These are phyloP conservation scores for Kurtzmaniella natalensis DNA, from an alignment of 1,139 yeast genomes.

Conservation along the genomic window DNA sequence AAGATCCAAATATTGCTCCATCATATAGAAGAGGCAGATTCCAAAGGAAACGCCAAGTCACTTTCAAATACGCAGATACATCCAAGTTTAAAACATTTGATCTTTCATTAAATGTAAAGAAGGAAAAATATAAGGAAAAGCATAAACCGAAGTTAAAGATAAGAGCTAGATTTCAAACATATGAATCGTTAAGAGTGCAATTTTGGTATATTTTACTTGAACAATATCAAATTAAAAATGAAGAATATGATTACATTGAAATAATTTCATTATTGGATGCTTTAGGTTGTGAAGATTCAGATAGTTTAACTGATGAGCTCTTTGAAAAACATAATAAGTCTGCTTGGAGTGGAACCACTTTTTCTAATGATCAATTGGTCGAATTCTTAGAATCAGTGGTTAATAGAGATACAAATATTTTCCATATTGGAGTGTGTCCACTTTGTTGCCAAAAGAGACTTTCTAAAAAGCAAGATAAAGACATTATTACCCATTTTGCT, in stretches of 20 bases:
- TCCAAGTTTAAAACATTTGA: constrained; percentile 42
- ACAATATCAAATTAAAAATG: constrained; percentile 41
- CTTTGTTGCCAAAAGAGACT: constrained; percentile 64
- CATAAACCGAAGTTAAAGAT: constrained; percentile 55
- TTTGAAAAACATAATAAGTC: constrained; percentile 41
- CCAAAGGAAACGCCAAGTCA: constrained; percentile 23
- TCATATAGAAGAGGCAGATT: constrained; percentile 25
- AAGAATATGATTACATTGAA: constrained; percentile 49
- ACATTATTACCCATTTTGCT: constrained; percentile 81
- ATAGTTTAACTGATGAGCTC: constrained; percentile 40
- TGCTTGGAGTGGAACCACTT: constrained; percentile 52
- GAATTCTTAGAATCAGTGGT: constrained; percentile 46
- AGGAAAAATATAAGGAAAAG: constrained; percentile 28
- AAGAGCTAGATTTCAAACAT: constrained; percentile 65
- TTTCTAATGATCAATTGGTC: constrained; percentile 54
- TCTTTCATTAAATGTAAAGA: constrained; percentile 31
- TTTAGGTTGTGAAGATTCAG: constrained; percentile 55
- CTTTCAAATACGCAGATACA: constrained; percentile 32
- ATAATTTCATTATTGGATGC: constrained; percentile 56
- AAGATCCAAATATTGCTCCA: constrained; percentile 29
- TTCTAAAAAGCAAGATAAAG: constrained; percentile 52
- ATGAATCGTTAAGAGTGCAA: constrained; percentile 57
- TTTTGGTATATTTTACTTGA: constrained; percentile 66
- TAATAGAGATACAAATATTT: constrained; percentile 29
- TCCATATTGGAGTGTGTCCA: constrained; percentile 70